Base-by-base conservation (phyloP, 2,329 filamentous ascomycete genomes). In the Colletotrichum sojae region DNA sequence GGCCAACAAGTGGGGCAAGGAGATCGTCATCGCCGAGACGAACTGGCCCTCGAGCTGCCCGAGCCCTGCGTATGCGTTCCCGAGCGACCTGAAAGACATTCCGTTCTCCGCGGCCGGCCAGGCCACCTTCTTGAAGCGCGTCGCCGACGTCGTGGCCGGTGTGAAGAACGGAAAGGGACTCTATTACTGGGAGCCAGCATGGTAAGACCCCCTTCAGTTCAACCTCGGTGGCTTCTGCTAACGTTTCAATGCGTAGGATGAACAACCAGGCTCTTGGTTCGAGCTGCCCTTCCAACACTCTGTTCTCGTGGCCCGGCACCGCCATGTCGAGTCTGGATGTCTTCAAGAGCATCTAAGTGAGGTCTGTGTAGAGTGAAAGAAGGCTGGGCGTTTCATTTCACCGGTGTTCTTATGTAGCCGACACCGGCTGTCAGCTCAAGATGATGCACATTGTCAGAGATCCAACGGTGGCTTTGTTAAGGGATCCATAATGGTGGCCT, bases 171-270 rank as follows among this genome's bases (percentile, higher is more conserved):
- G 90, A 0, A 78, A 82, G 31, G 92, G 91, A 0, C 52, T 94
- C 8, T 93, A 91, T 71, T 94, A 93, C 73, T 94, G 91, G 91
- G 91, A 94, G 76, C 91, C 91, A 0, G 89, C 88, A 0, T 94
- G 90, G 90, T 22, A 22, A n/a, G 27, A 43, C 4, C 40, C 6
- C 40, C 13, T 15, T n/a, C 15, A n/a, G 40, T 12, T 45, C 4
- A 12, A 12, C 10, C 6, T 3, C 6, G 8, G 25, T 52, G 16
- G 10, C 20, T 16, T 15, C 1, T 43, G 16, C 48, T 61, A 43
- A 61, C 20, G 5, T 13, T 5, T 8, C 3, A 22, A 12, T 18
- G 45, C 43, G 18, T 12, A 60, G 59, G 66, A 82, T 93, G 71
- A 83, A 89, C 49, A 93, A 92, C 78, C 85, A 86, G 12, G 85